These are phyloP conservation scores for Candida khao-thaluensis DNA, from an alignment of 805 yeast species.

Conservation along the genomic window DNA sequence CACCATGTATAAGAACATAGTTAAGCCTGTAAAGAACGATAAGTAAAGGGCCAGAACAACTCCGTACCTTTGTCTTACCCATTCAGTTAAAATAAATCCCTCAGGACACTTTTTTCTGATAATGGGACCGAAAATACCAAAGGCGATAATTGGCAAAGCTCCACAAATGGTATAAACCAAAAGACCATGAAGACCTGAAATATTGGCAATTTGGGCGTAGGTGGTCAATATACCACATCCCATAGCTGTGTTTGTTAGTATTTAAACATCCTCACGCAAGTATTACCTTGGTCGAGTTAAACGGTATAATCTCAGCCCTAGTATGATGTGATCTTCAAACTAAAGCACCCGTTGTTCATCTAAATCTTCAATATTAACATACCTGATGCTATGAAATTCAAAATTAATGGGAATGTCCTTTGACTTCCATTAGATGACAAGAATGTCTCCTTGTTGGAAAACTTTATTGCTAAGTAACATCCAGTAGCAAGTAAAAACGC, in stretches of 20 bases:
- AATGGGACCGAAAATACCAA: conserved; percentile 78
- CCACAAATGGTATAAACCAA: conserved; percentile 78
- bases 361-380: conserved; percentile 32
- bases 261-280: conserved; percentile 46
- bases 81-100: conserved; percentile 89
- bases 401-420: conserved; percentile 73
- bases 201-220: conserved; percentile 81
- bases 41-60: conserved; percentile 67
- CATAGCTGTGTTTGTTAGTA: conserved; percentile 50
- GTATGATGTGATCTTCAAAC: neutral
- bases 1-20: conserved; percentile 83
- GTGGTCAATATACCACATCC: conserved; percentile 89
- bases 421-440: conserved; percentile 80
- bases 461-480: conserved; percentile 53
- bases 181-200: conserved; percentile 84
- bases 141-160: conserved; percentile 80
- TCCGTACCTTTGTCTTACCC: conserved; percentile 89
- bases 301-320: conserved; percentile 41
- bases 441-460: conserved; percentile 54
- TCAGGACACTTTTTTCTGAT: conserved; percentile 78
- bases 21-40: conserved; percentile 77
- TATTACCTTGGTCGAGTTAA: conserved; percentile 44
- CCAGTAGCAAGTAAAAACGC: conserved; percentile 41
- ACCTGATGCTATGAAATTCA: conserved; percentile 91
- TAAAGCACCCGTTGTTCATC: conserved; percentile 3